Base-by-base conservation (phyloP, 2,329 filamentous ascomycete species). In the Cladosporium oxysporum region DNA sequence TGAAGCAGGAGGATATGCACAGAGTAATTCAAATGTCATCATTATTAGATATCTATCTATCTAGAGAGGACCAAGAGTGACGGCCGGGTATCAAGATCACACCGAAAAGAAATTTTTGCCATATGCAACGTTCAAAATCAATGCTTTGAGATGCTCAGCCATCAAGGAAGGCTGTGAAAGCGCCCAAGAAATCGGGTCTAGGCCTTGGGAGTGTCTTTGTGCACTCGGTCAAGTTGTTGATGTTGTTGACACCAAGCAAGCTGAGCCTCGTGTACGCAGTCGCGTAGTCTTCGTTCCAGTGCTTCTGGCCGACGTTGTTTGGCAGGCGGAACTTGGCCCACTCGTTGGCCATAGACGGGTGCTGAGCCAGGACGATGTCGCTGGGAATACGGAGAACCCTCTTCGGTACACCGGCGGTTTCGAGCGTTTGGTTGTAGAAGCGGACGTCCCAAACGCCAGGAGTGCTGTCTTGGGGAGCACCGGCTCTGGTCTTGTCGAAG, bases 381-480 rank as follows among this genome's bases (percentile, higher is more conserved):
- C 75, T 76, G 28, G 72, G 69, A 33, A 80, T 78, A 66, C 77
- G 76, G 55, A 79, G 68, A 2, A 80, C 75, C 21, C 75, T 70
- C 1, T 71, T 73, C 8, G 76, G 76, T 4, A 72, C 65, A 58
- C 61, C 61, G 11, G 50, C 29, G 1, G 71, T 66, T 6, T 73
- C 71, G 0, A 75, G 14, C 0, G 76, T 78, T 63, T 79, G 71
- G 7, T 71, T 71, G 62, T 79, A 79, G 66, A 78, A 79, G 0
- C 67, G 66, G 2, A 77, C 74, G 57, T 79, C 77, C 77, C 77
- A 79, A 4, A 78, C 62, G 18, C 77, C 77, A 0, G 77, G 77
- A 4, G 76, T 77, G 8, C 66, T 69, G 66, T 79, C 77, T 67
- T 78, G 77, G 29, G 76, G 76, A 63, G 76, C 74, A 10, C 76